Evolutionary conservation across 768 basidiomycete genomes (phyloP).

Genomic region (Tulasnella sp.): DNA sequence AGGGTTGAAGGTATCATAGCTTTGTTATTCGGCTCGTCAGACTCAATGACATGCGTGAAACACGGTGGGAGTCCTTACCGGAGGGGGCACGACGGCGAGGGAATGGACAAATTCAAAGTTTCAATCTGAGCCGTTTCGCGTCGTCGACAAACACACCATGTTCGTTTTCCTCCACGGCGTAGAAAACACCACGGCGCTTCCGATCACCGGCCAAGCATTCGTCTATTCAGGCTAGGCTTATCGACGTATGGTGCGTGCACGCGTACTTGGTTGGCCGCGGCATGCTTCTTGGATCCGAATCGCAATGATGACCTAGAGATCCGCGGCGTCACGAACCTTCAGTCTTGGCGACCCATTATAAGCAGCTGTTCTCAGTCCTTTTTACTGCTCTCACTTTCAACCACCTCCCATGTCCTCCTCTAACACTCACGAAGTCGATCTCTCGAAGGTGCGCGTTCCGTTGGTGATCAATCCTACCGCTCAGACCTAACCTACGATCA

Average conservation of each 20-base stretch:
- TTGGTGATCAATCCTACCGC: background rate
- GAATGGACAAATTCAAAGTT: background rate
- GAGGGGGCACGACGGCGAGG: background rate
- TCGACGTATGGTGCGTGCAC: background rate
- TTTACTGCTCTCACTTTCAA: background rate
- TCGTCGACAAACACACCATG: constrained; percentile 10
- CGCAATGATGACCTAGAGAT: background rate
- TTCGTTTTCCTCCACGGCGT: background rate
- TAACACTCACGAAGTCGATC: constrained; percentile 4
- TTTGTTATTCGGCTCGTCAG: background rate
- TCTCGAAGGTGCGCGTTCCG: constrained; percentile 2
- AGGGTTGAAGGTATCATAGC: constrained; percentile 41
- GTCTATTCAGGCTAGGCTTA: background rate
- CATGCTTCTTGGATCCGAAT: background rate
- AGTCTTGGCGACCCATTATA: background rate
- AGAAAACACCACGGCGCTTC: background rate
- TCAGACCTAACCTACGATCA: background rate
- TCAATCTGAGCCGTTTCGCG: background rate
- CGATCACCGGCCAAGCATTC: background rate
- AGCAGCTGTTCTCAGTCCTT: background rate
- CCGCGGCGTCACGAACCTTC: background rate
- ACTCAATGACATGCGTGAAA: background rate
- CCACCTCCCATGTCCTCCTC: background rate
- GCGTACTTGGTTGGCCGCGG: background rate
- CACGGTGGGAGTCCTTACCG: background rate